Conservation (phyloP, 139 green algal genomes). For the Picochlorum sp. region DNA sequence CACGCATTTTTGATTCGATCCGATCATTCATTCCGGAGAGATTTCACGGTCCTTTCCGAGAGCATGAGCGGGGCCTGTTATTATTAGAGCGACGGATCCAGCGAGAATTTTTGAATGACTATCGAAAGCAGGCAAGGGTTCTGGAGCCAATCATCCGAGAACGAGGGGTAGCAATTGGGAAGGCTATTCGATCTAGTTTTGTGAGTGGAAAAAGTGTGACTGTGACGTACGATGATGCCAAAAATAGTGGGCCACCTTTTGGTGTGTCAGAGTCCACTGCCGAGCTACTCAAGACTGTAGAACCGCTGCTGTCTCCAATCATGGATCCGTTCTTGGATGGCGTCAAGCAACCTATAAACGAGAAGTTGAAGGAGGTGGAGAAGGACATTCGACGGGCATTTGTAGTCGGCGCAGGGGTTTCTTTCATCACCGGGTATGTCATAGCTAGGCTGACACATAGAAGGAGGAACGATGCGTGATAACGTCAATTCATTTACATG, state of each 20-base stretch:
- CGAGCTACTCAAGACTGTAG: slow-evolving; percentile 11
- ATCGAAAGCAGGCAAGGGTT: slow-evolving; percentile 8
- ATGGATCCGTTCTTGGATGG: slow-evolving; percentile 27
- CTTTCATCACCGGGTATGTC: slow-evolving; percentile 4
- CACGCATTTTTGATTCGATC: neutral
- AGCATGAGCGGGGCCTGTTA: slow-evolving; percentile 12
- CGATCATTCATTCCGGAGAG: neutral
- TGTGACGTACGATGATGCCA: slow-evolving; percentile 11
- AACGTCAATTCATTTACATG: neutral
- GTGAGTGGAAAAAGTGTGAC: neutral
- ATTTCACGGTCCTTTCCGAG: neutral
- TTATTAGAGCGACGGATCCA: slow-evolving; percentile 17
- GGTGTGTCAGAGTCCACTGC: neutral
- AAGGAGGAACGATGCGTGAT: neutral
- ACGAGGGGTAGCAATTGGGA: slow-evolving; percentile 15
- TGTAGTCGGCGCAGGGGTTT: neutral
- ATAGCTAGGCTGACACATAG: neutral
- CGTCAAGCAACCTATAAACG: slow-evolving; percentile 21
- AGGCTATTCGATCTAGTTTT: slow-evolving; percentile 11
- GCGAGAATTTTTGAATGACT: slow-evolving; percentile 18
- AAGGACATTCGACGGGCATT: neutral
- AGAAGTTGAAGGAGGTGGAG: slow-evolving; percentile 3
- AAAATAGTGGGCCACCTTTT: neutral
- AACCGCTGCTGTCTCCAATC: slow-evolving; percentile 23
- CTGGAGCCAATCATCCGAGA: slow-evolving; percentile 21